phyloP scores from a whole-genome alignment of 225 moss, liverwort and hornwort species.

The Physcomitrium patens region DNA sequence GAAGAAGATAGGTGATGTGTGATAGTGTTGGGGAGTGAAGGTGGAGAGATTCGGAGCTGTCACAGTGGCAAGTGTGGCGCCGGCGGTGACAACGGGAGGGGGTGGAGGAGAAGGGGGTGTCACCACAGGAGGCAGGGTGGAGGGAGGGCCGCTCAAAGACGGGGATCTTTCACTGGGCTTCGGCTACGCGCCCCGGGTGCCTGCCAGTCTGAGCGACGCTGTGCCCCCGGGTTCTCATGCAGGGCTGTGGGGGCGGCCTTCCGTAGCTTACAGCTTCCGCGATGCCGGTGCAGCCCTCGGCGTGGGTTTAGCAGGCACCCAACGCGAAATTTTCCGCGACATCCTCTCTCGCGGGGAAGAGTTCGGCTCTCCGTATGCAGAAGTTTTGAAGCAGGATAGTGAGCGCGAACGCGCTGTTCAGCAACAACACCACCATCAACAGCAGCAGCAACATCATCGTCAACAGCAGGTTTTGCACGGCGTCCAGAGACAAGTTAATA shows the following conservation, averaged over 20 bases:
- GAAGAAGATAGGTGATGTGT: neutral
- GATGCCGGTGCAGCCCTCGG: slow-evolving; percentile 39
- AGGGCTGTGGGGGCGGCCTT: slow-evolving; percentile 51
- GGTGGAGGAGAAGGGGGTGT: slow-evolving; percentile 43
- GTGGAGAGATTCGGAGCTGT: slow-evolving; percentile 28
- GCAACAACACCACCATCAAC: slow-evolving; percentile 38
- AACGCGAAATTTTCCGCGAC: slow-evolving; percentile 45
- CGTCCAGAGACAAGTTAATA: neutral
- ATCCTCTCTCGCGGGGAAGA: slow-evolving; percentile 42
- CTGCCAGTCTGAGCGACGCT: slow-evolving; percentile 37
- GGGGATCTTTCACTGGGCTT: slow-evolving; percentile 45
- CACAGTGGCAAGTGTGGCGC: slow-evolving; percentile 46
- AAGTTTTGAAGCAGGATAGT: slow-evolving; percentile 34
- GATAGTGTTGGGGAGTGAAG: neutral
- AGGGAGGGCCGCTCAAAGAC: slow-evolving; percentile 42
- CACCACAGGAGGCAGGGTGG: slow-evolving; percentile 45
- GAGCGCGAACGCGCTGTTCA: slow-evolving; percentile 35
- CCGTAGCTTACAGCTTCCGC: slow-evolving; percentile 40
- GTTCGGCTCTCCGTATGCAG: slow-evolving; percentile 35
- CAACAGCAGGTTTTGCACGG: slow-evolving; percentile 9
- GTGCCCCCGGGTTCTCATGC: slow-evolving; percentile 41
- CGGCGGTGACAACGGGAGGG: slow-evolving; percentile 46
- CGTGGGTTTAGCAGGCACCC: slow-evolving; percentile 44
- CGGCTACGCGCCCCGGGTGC: slow-evolving; percentile 33
- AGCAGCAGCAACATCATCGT: slow-evolving; percentile 19